Evolutionary conservation across 352 stramenopile species (phyloP), one percentile per base, ranked within the genome.

Genomic region (Plasmopara muralis): DNA sequence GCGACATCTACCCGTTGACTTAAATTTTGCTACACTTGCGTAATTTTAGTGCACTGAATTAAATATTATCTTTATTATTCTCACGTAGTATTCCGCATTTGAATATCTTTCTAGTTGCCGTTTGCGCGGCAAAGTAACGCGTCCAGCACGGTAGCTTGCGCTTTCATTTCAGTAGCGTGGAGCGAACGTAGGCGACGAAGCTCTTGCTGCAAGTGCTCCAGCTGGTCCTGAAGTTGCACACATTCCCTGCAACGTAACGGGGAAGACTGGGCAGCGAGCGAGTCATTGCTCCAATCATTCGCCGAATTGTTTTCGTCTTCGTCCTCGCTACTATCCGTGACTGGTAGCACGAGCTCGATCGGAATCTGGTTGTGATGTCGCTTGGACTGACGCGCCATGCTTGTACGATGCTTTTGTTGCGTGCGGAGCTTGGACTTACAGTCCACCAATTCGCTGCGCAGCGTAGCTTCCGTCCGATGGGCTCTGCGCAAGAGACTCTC

Each of bases 111-210:
- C 31, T 35, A 35, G 31, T 35, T 35, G 7, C 31, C 31, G 5
- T 34, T 50, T 62, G 47, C 45, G n/a, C 30, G 10, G 25, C 53
- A 38, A 1, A 64, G 29, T 43, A 64, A 57, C 10, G 47, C 43
- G 15, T 68, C 55, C 6, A 68, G 37, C 5, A 64, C 31, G 5
- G 47, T 54, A 4, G 59, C 56, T 38, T 81, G 70, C 1, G 70
- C 62, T 25, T 72, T 53, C 3, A 81, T 46, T 9, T 81, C 71
- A n/a, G 25, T 46, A 0, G 41, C 47, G 31, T 81, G 70, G 7
- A 73, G 67, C 0, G 42, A 42, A 2, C 67, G 59, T 5, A 74
- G 25, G 16, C 61, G 62, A 28, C 37, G 30, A 3, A 81, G 43
- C 42, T 75, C 55, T 14, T 63, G 42, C 15, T 60, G 55, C 9